Base-by-base conservation (phyloP, 2,329 filamentous ascomycete species). In the Penicillium sp. region DNA sequence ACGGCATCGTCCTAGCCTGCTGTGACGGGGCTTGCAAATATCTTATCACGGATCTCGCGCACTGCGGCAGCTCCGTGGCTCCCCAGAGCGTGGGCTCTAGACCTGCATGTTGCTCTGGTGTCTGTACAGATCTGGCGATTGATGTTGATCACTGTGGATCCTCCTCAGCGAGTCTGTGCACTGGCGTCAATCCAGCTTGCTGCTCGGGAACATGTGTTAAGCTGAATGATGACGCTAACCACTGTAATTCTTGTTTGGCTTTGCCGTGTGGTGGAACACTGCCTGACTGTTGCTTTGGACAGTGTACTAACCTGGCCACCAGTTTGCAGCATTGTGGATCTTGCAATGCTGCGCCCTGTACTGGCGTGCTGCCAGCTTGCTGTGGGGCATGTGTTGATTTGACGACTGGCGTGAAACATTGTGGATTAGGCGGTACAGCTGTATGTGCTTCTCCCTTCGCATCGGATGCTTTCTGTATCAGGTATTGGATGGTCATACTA, bases 301-400 rank as follows among this genome's bases (percentile, higher is more conserved):
- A 9, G 19, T 58, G 57, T 40, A 45, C 14, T 9, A 55, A 60
- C 26, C 26, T 57, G 17, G 26, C 48, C 19, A 50, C 50, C 14
- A 53, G 49, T 49, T 11, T 51, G 17, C 57, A 56, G 11, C 43
- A 63, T 35, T 63, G 59, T 33, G 59, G 59, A 10, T 50, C 51
- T 30, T 63, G 61, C 16, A 5, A 19, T n/a, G 26, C 46, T 17
- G 19, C 41, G 4, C 51, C 59, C 10, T 61, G 59, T 33, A 26
- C 17, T 2, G 61, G 57, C 4, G n/a, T 48, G 12, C 16, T 37
- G 2, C 58, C 60, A 22, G 50, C 53, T 41, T 63, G 60, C 19
- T 63, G 61, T 33, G 57, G 58, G 10, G 36, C 17, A 14, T 62
- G 61, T 26, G 38, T 51, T 11, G 60, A 59, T 53, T 26, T 63